Conservation (phyloP, 2,329 filamentous ascomycete genomes). For the Thelonectria blattea region DNA sequence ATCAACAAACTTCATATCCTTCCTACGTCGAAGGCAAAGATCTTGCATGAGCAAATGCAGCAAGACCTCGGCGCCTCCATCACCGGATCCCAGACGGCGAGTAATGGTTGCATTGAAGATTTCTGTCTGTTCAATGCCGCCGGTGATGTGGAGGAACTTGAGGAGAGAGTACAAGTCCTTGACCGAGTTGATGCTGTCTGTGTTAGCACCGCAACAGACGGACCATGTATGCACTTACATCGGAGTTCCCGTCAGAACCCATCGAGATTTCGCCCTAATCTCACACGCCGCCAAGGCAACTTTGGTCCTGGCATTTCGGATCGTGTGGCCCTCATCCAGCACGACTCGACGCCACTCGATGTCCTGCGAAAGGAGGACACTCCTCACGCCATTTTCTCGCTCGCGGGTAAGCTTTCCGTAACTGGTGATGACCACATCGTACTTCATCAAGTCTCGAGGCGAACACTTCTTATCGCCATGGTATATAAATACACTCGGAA, state of each 20-base stretch:
- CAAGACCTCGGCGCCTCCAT: slow-evolving; percentile 64
- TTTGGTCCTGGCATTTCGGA: slow-evolving; percentile 79
- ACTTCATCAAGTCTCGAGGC: slow-evolving; percentile 63
- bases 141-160: slow-evolving; percentile 76
- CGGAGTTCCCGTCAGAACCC: slow-evolving; percentile 81
- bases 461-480: slow-evolving; percentile 69
- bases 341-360: slow-evolving; percentile 80
- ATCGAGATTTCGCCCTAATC: slow-evolving; percentile 73
- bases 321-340: slow-evolving; percentile 82
- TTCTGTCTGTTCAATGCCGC: slow-evolving; percentile 74
- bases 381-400: slow-evolving; percentile 54
- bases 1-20: slow-evolving; percentile 89
- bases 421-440: slow-evolving; percentile 82
- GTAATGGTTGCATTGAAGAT: slow-evolving; percentile 72
- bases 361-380: slow-evolving; percentile 43
- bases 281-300: slow-evolving; percentile 71
- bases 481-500: slow-evolving; percentile 73
- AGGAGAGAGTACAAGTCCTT: slow-evolving; percentile 82
- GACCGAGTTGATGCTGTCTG: slow-evolving; percentile 72
- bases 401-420: slow-evolving; percentile 79
- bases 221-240: slow-evolving; percentile 57
- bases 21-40: slow-evolving; percentile 80
- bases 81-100: slow-evolving; percentile 67
- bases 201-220: slow-evolving; percentile 34
- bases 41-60: slow-evolving; percentile 81